Conservation (phyloP, 148 eudicot genomes). For the Cornus florida region DNA sequence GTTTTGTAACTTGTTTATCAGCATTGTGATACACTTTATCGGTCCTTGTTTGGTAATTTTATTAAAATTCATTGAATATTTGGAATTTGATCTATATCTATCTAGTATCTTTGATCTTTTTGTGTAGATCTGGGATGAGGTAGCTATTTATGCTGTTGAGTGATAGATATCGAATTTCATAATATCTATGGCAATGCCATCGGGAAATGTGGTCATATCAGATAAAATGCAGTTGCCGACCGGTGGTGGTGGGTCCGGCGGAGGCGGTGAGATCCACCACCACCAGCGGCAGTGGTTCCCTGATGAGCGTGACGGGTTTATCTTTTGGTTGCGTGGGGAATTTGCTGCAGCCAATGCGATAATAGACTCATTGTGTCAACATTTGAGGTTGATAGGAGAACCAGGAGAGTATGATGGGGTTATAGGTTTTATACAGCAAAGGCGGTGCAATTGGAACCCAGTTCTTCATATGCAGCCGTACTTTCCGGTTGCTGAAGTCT, state of each 20-base stretch:
- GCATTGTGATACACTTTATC: background rate
- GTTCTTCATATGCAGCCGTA: slow-evolving; percentile 66
- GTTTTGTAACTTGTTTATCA: background rate
- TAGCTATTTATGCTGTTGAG: background rate
- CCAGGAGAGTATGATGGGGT: slow-evolving; percentile 57
- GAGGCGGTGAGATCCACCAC: slow-evolving; percentile 13
- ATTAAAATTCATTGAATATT: background rate
- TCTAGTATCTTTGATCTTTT: background rate
- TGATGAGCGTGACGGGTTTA: slow-evolving; percentile 46
- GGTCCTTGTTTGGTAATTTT: background rate
- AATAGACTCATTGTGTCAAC: slow-evolving; percentile 56
- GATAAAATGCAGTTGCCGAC: slow-evolving; percentile 30
- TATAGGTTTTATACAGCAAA: slow-evolving; percentile 43
- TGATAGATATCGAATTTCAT: background rate
- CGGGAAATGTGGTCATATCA: slow-evolving; percentile 25
- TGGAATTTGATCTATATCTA: background rate
- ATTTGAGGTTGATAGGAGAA: slow-evolving; percentile 39
- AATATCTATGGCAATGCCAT: slow-evolving; percentile 23
- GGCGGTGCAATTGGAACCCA: slow-evolving; percentile 62
- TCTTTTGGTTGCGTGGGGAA: slow-evolving; percentile 56
- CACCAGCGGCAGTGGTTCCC: slow-evolving; percentile 28
- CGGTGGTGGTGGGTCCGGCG: background rate
- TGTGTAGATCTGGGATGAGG: slow-evolving; percentile 16
- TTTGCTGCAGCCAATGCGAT: slow-evolving; percentile 67
- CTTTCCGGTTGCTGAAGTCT: slow-evolving; percentile 47